A percentile compares a stretch with the other conserved stretches of the same genome.
Evolutionary conservation across 2,329 filamentous ascomycete species (phyloP).

Genomic region (Cercospora beticola): DNA sequence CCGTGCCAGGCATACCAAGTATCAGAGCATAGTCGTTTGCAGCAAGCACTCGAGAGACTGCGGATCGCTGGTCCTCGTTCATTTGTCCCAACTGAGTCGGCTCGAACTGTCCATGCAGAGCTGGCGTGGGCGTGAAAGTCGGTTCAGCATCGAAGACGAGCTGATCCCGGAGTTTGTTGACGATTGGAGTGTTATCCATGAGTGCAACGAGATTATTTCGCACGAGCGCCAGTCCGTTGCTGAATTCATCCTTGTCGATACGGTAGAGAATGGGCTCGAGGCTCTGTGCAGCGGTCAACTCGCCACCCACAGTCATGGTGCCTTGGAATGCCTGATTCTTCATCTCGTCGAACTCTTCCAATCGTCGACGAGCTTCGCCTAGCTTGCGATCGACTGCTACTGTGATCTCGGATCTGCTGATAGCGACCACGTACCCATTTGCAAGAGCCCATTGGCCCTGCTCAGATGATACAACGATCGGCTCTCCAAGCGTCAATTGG

Average conservation of each 20-base stretch:
- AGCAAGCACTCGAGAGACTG: slow-evolving; percentile 93
- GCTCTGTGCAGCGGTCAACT: slow-evolving; percentile 21
- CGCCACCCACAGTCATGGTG: slow-evolving; percentile 77
- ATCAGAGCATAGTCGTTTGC: slow-evolving; percentile 96
- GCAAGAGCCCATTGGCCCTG: slow-evolving; percentile 91
- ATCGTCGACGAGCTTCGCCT: slow-evolving; percentile 77
- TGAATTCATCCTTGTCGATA: slow-evolving; percentile 96
- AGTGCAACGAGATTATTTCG: slow-evolving; percentile 91
- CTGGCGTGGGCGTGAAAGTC: slow-evolving; percentile 55
- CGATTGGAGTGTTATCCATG: slow-evolving; percentile 57
- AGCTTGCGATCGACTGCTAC: slow-evolving; percentile 88
- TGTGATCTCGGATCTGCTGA: slow-evolving; percentile 72
- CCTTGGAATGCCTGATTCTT: slow-evolving; percentile 84
- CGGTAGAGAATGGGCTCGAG: slow-evolving; percentile 68
- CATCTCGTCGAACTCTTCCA: slow-evolving; percentile 70
- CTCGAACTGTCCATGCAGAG: slow-evolving; percentile 18
- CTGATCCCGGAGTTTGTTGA: slow-evolving; percentile 65
- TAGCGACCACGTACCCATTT: slow-evolving; percentile 81
- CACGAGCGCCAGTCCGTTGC: slow-evolving; percentile 92
- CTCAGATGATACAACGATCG: slow-evolving; percentile 95
- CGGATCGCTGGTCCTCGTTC: slow-evolving; percentile 82
- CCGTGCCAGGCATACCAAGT: slow-evolving; percentile 95
- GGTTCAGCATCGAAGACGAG: slow-evolving; percentile 77
- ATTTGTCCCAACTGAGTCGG: slow-evolving; percentile 50
- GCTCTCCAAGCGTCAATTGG: slow-evolving; percentile 81